A percentile compares a stretch with the other conserved stretches of the same genome.
Conservation (phyloP, 768 basidiomycete genomes). For the Myochromella boudieri region DNA sequence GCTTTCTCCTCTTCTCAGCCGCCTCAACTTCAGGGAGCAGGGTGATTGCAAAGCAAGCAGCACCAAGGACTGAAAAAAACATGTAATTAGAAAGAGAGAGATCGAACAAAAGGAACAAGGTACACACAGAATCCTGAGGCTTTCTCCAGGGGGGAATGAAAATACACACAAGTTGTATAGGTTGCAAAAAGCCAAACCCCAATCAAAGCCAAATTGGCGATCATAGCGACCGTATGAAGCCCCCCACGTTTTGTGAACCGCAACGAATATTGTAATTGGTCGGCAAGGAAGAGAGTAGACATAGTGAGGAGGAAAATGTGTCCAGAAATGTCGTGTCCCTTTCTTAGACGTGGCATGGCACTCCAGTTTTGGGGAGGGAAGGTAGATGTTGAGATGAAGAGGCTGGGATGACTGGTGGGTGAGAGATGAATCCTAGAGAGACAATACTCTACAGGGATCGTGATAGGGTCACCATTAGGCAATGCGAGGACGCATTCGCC, state of each 20-base stretch:
- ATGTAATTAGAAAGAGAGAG: not conserved
- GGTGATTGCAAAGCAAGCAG: constrained; percentile 17
- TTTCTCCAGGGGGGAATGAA: constrained; percentile 89
- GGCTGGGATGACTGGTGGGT: constrained; percentile 56
- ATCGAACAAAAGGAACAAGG: not conserved
- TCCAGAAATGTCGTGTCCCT: constrained; percentile 92
- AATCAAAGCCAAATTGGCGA: constrained; percentile 46
- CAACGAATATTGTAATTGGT: constrained; percentile 67
- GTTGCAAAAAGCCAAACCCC: constrained; percentile 71
- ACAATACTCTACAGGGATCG: constrained; percentile 62
- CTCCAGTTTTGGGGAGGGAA: constrained; percentile 44
- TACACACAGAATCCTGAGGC: constrained; percentile 78
- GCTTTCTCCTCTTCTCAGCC: constrained; percentile 6
- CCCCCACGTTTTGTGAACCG: constrained; percentile 36
- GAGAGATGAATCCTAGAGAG: constrained; percentile 49
- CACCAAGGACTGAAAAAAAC: constrained; percentile 17
- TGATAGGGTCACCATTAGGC: constrained; percentile 52
- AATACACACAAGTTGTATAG: constrained; percentile 84
- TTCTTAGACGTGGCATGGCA: constrained; percentile 59
- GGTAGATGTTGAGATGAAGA: constrained; percentile 49
- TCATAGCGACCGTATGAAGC: constrained; percentile 49
- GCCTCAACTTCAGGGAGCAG: constrained; percentile 12
- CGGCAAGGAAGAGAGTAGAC: constrained; percentile 71
- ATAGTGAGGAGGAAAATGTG: constrained; percentile 90
- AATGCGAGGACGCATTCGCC: constrained; percentile 73